A percentile compares a stretch with the other conserved stretches of the same genome.
Evolutionary conservation across 2,329 filamentous ascomycete species (phyloP).

Genomic region (Endoconidiophora polonica): DNA sequence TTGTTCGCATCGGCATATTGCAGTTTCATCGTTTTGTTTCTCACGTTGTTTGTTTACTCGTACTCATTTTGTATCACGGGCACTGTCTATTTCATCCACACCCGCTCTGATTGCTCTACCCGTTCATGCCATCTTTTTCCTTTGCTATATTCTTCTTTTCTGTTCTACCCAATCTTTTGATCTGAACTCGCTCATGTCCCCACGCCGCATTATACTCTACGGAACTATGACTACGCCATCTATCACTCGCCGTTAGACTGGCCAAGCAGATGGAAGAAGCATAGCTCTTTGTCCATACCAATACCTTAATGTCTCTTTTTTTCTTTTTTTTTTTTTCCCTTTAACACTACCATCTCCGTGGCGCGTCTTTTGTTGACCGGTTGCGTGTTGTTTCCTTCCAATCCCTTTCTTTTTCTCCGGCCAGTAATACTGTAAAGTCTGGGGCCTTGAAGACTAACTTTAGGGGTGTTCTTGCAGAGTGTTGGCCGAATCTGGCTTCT

Average conservation of each 20-base stretch:
- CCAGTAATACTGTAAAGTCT: constrained; percentile 1
- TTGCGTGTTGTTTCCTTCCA: neutral
- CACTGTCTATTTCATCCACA: neutral
- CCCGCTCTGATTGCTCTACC: neutral
- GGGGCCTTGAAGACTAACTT: constrained; percentile 5
- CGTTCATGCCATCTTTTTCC: neutral
- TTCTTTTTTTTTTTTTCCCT: neutral
- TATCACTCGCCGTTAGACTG: neutral
- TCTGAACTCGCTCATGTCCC: neutral
- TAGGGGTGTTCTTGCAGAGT: constrained; percentile 5
- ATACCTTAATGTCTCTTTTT: neutral
- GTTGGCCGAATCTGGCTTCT: constrained; percentile 11
- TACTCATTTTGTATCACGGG: neutral
- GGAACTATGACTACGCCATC: neutral
- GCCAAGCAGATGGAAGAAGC: neutral
- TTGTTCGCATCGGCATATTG: neutral
- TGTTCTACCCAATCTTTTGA: too few species aligned
- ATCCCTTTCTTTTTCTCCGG: neutral
- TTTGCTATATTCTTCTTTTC: neutral
- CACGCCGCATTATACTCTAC: neutral
- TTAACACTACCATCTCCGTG: neutral
- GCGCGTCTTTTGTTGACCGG: neutral
- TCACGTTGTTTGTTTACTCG: constrained; percentile 4
- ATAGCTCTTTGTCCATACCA: neutral
- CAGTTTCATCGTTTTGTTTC: neutral